Evolutionary conservation across 2,329 filamentous ascomycete genomes (phyloP).

Genomic region (Cadophora sp.): DNA sequence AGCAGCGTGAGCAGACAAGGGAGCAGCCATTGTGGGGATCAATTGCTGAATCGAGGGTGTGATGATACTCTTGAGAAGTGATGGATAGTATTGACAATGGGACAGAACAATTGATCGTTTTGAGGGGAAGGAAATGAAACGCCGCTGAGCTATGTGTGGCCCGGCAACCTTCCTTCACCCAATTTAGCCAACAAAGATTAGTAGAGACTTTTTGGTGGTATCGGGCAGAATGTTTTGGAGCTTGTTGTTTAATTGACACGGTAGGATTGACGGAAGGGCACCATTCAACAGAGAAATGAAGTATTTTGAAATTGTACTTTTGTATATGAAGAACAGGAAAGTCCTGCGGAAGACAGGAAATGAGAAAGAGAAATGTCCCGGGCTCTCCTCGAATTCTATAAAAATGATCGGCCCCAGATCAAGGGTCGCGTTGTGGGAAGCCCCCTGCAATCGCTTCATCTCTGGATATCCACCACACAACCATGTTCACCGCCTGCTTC

Average conservation of each 20-base stretch:
- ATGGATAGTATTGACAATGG: neutral
- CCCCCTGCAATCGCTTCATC: constrained; percentile 9
- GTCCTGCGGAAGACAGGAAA: neutral
- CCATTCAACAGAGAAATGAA: neutral
- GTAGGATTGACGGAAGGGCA: constrained; percentile 9
- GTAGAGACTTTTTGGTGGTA: neutral
- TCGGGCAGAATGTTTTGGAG: constrained; percentile 3
- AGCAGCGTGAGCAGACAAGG: constrained; percentile 34
- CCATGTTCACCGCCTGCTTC: constrained; percentile 6
- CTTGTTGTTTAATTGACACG: constrained; percentile 2
- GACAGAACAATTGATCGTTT: constrained; percentile 3
- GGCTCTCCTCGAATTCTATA: neutral
- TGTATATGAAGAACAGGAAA: neutral
- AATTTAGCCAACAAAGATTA: constrained; percentile 2
- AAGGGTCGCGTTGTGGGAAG: constrained; percentile 8
- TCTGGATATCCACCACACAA: neutral
- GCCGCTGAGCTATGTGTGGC: neutral
- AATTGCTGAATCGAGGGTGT: neutral
- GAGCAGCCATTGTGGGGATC: constrained; percentile 5
- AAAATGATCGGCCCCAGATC: constrained; percentile 8
- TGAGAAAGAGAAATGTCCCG: neutral
- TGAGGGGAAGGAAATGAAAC: constrained; percentile 4
- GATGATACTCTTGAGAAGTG: neutral
- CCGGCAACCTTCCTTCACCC: constrained; percentile 5
- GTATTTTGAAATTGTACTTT: constrained; percentile 7